Evolutionary conservation across 306 rosid genomes (phyloP), one percentile per base, ranked within the genome.

Genomic region (Begonia fuchsioides): DNA sequence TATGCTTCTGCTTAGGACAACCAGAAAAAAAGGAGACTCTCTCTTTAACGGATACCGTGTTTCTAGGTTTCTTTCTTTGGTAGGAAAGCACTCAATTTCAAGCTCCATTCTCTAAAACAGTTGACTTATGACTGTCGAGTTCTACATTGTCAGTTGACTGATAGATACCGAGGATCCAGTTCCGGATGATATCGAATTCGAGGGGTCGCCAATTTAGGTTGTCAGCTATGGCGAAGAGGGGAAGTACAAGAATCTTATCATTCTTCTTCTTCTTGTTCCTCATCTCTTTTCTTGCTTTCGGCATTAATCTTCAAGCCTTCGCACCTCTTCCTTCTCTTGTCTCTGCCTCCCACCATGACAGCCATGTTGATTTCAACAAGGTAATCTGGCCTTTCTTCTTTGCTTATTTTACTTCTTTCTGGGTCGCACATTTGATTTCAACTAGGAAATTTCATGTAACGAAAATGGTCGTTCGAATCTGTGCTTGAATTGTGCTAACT

Each of bases 241-340:
- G 68, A 62, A 63, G 51, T 50, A 59, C 60, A 38, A 65, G 49
- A 57, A 14, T 58, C 11, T 59, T n/a, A n/a, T n/a, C n/a, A n/a
- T n/a, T 64, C 68, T 41, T 73, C 66, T 54, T 76, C 57, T 66
- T 82, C 26, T 54, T 81, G 13, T 26, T 71, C 67, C 49, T 79
- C 38, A 44, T 78, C 55, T 70, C 70, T 60, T 52, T 74, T 20
- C 39, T 72, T 7, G 60, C 60, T 0, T 59, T 74, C 2, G 76
- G 69, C 13, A 46, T 74, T 40, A 61, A 74, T 17, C 58, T 75
- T 39, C 78, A 93, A 56, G 74, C 68, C 44, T 74, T 86, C 39
- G 81, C 83, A 67, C 70, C 66, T 39, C 74, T 78, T 38, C 86
- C 88, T 62, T 65, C 86, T 51, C 49, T 75, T 1, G 15, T 60